Conservation (phyloP, 225 moss, liverwort and hornwort genomes). For the Physcomitrium patens region DNA sequence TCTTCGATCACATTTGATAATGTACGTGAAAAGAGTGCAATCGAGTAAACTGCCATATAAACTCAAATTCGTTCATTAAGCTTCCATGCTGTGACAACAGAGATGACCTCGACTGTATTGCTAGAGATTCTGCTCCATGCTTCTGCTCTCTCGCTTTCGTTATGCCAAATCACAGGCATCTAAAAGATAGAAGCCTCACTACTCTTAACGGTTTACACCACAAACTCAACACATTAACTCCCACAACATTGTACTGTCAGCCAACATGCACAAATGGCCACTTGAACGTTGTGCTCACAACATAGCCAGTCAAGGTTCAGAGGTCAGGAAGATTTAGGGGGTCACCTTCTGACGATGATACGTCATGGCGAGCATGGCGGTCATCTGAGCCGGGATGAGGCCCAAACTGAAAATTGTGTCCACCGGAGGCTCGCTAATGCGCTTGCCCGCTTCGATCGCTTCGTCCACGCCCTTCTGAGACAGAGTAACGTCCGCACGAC, state of each 20-base stretch:
- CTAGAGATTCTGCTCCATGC: conserved; percentile 69
- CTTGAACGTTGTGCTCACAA: too few relatives aligned
- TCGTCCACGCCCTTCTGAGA: conserved; percentile 64
- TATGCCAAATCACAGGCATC: conserved; percentile 70
- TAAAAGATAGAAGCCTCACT: conserved; percentile 12
- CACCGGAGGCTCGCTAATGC: too few relatives aligned
- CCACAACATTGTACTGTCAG: not conserved
- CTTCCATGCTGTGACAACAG: conserved; percentile 7
- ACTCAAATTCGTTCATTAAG: conserved; percentile 55
- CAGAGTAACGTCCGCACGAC: conserved; percentile 72
- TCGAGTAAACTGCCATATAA: not conserved
- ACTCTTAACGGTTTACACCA: not conserved
- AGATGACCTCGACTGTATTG: conserved; percentile 55
- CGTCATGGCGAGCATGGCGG: conserved; percentile 77
- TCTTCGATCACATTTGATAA: too few relatives aligned
- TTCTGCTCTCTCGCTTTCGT: conserved; percentile 63
- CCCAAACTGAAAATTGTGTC: conserved; percentile 57
- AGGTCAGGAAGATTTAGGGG: not conserved
- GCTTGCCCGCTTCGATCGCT: conserved; percentile 44
- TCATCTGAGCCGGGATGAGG: conserved; percentile 74
- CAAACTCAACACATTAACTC: not conserved
- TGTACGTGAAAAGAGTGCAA: too few relatives aligned
- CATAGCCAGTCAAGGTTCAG: too few relatives aligned
- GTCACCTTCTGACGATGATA: conserved; percentile 65
- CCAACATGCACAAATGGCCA: too few relatives aligned